Evolutionary conservation across 176 grass and related monocot species (phyloP).

Genomic region (Cymbopogon citratus): DNA sequence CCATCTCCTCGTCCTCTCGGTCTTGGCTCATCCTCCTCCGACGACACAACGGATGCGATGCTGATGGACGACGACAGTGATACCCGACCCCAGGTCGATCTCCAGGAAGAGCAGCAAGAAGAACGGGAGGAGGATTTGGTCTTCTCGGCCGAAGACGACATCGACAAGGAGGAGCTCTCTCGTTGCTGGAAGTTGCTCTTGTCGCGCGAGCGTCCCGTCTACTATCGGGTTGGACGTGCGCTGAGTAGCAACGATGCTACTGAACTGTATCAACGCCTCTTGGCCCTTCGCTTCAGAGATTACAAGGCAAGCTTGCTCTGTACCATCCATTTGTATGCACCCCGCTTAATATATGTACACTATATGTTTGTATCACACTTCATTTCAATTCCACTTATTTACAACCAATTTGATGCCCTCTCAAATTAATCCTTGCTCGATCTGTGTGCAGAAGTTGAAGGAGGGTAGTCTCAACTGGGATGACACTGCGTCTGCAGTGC

Average conservation of each 20-base stretch:
- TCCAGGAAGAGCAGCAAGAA: too few species aligned
- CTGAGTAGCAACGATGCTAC: fast-evolving
- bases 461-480: background rate
- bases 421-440: too few species aligned
- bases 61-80: background rate
- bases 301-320: background rate
- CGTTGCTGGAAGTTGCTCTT: background rate
- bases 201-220: background rate
- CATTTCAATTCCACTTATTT: too few species aligned
- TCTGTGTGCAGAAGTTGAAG: background rate
- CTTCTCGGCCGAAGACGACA: background rate
- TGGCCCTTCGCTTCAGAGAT: background rate
- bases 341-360: too few species aligned
- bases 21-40: background rate
- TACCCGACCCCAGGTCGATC: background rate
- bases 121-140: background rate
- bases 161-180: background rate
- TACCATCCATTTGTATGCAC: background rate
- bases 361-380: too few species aligned
- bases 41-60: background rate
- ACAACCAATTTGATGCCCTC: too few species aligned
- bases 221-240: fast-evolving
- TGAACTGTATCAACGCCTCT: background rate
- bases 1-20: background rate
- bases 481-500: background rate